phyloP scores from a whole-genome alignment of 345 rosid species.

The Cardamine resedifolia region DNA sequence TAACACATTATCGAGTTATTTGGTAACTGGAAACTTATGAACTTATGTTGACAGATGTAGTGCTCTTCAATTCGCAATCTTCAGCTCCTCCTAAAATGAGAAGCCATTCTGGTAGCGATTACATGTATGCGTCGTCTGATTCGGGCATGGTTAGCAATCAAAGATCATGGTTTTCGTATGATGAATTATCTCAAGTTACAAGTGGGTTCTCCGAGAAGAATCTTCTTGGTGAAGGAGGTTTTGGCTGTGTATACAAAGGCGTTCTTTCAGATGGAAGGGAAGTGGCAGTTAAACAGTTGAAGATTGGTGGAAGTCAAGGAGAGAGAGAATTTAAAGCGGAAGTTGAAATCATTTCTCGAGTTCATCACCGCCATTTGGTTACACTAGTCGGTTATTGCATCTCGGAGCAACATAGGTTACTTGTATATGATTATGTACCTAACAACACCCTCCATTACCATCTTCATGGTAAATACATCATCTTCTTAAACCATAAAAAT shows the following conservation, averaged over 20 bases:
- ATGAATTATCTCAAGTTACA: constrained; percentile 74
- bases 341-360: constrained; percentile 92
- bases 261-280: constrained; percentile 73
- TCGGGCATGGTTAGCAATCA: constrained; percentile 70
- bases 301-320: constrained; percentile 95
- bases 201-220: constrained; percentile 67
- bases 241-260: constrained; percentile 98
- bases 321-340: constrained; percentile 97
- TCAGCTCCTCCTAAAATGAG: constrained; percentile 46
- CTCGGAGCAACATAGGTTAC: constrained; percentile 80
- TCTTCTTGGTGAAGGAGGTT: constrained; percentile 97
- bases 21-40: constrained; percentile 9
- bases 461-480: constrained; percentile 68
- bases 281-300: constrained; percentile 92
- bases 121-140: constrained; percentile 63
- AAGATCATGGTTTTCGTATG: constrained; percentile 85
- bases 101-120: constrained; percentile 56
- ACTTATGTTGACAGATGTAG: constrained; percentile 50
- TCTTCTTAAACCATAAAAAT: background rate
- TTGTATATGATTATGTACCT: constrained; percentile 83
- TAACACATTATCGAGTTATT: background rate
- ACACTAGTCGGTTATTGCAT: constrained; percentile 94
- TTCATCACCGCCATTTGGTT: constrained; percentile 98
- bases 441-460: constrained; percentile 89
- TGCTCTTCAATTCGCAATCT: constrained; percentile 58